phyloP scores from a whole-genome alignment of 129 eudicot genomes.

The Helianthus tuberosus region DNA sequence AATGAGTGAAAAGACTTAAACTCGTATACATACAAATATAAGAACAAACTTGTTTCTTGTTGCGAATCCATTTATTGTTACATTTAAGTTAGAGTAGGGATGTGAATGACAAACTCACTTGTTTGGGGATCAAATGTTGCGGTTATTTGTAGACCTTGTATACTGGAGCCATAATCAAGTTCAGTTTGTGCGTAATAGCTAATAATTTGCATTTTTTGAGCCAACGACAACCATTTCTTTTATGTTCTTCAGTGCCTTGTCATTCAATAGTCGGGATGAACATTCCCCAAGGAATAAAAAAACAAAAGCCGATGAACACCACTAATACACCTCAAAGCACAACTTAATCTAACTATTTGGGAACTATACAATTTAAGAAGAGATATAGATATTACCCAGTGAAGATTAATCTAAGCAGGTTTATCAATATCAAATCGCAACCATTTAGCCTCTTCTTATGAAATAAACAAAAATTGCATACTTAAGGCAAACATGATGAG shows the following conservation, averaged over 20 bases:
- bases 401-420: constrained; percentile 94
- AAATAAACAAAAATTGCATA: constrained; percentile 14
- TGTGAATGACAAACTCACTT: constrained; percentile 83
- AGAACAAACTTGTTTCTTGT: background rate
- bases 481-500: constrained; percentile 2
- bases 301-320: constrained; percentile 18
- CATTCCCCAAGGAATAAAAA: constrained; percentile 61
- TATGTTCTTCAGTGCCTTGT: constrained; percentile 94
- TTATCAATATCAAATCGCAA: constrained; percentile 81
- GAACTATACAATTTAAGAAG: constrained; percentile 13
- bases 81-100: constrained; percentile 66
- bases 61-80: background rate
- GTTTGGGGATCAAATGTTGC: constrained; percentile 90
- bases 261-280: constrained; percentile 92
- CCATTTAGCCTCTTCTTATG: constrained; percentile 87
- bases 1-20: background rate
- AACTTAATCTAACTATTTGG: background rate
- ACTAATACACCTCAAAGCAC: constrained; percentile 11
- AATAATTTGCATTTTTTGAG: constrained; percentile 91
- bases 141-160: constrained; percentile 98
- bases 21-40: background rate
- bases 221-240: constrained; percentile 93
- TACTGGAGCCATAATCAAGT: constrained; percentile 99
- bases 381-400: constrained; percentile 58
- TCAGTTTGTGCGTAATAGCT: constrained; percentile 99